These are phyloP conservation scores for Russula vinacea DNA, from an alignment of 768 basidiomycete genomes.

Conservation along the genomic window DNA sequence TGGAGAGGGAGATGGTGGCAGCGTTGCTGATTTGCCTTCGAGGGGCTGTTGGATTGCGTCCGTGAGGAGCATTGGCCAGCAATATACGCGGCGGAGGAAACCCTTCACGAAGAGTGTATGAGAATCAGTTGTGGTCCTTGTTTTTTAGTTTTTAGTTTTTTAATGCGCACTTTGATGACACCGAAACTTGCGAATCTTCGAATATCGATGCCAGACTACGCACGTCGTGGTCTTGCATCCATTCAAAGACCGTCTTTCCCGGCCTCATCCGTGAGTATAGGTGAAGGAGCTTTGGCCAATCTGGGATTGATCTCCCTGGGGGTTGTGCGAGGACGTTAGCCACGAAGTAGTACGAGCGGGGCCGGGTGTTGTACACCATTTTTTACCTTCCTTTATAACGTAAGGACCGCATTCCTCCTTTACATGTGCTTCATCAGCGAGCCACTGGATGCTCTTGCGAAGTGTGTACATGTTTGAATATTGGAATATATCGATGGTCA, in stretches of 20 bases:
- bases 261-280: conserved; percentile 85
- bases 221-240: conserved; percentile 79
- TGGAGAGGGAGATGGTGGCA: conserved; percentile 28
- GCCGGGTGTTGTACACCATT: conserved; percentile 18
- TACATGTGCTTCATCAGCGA: conserved; percentile 81
- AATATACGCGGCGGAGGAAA: conserved; percentile 87
- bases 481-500: conserved; percentile 97
- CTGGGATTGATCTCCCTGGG: conserved; percentile 57
- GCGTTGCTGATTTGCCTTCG: conserved; percentile 19
- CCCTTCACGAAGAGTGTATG: conserved; percentile 49
- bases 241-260: conserved; percentile 78
- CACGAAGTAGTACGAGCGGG: conserved; percentile 9
- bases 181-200: conserved; percentile 96
- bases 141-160: background rate
- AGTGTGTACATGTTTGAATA: conserved; percentile 97
- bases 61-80: conserved; percentile 79
- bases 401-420: conserved; percentile 90
- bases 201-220: conserved; percentile 78
- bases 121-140: background rate
- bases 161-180: conserved; percentile 73
- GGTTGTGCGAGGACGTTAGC: conserved; percentile 4
- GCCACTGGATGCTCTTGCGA: conserved; percentile 80
- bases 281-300: conserved; percentile 84
- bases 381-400: conserved; percentile 68
- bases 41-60: conserved; percentile 14